Conservation (phyloP, 106 monocot genomes). For the Allium fistulosum region DNA sequence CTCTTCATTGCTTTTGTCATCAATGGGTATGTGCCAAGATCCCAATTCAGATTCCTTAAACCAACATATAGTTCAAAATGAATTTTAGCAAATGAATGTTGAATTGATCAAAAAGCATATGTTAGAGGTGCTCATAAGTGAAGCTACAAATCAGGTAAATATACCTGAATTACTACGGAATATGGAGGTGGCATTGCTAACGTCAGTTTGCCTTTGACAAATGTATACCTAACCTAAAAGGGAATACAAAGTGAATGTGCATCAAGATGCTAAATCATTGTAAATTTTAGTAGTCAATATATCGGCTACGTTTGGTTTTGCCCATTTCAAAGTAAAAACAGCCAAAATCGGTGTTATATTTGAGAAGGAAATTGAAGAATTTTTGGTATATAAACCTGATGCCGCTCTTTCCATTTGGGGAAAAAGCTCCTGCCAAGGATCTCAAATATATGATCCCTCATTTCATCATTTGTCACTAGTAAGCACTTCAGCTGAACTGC, state of each 20-base stretch:
- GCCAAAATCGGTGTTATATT: too few relatives aligned
- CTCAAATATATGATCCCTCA: conserved; percentile 99
- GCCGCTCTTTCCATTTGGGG: conserved; percentile 88
- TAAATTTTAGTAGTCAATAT: too few relatives aligned
- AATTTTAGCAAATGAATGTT: background rate
- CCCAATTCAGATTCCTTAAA: conserved; percentile 67
- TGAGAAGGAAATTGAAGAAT: too few relatives aligned
- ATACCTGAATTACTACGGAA: conserved; percentile 58
- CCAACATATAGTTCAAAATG: background rate
- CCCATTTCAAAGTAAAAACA: too few relatives aligned
- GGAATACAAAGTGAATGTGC: background rate
- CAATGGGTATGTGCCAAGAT: conserved; percentile 84
- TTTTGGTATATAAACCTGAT: conserved; percentile 44
- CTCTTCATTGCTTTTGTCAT: conserved; percentile 34
- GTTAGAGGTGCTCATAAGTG: background rate
- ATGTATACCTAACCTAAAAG: conserved; percentile 60
- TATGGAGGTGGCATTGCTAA: conserved; percentile 59
- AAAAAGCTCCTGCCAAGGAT: conserved; percentile 64
- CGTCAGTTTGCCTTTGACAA: conserved; percentile 34
- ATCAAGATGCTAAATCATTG: too few relatives aligned
- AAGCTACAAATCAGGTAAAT: background rate
- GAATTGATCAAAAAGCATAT: background rate
- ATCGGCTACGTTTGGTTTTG: too few relatives aligned
- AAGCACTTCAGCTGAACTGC: conserved; percentile 71
- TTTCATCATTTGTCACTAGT: conserved; percentile 97